phyloP scores from a whole-genome alignment of 495 filamentous ascomycete genomes.

The Amorphotheca resinae region DNA sequence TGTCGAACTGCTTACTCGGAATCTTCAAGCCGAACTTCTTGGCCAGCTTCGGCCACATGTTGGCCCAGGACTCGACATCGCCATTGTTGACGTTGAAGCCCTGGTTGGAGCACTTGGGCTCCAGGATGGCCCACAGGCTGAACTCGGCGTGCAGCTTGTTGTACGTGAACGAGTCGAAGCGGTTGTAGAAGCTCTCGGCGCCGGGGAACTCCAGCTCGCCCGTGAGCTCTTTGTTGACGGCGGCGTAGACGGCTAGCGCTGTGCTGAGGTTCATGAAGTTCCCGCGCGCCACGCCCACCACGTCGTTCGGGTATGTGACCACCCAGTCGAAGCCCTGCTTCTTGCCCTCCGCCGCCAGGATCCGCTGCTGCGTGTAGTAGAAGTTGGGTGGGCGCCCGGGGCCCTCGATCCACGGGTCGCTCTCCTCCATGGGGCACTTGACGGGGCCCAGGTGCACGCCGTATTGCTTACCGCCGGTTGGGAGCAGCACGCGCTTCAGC shows the following conservation, averaged over 20 bases:
- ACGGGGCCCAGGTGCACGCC: not conserved
- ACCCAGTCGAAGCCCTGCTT: not conserved
- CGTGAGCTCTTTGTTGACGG: not conserved
- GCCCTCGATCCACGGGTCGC: not conserved
- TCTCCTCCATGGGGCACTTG: not conserved
- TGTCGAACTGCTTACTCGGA: conserved; percentile 3
- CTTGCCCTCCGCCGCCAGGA: not conserved
- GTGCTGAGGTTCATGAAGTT: not conserved
- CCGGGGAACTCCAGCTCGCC: not conserved
- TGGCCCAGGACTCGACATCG: not conserved
- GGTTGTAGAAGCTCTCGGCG: not conserved
- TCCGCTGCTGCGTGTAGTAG: not conserved
- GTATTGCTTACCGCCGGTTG: not conserved
- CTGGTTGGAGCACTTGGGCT: not conserved
- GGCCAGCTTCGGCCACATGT: not conserved
- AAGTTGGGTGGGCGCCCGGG: not conserved
- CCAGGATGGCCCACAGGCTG: not conserved
- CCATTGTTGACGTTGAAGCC: not conserved
- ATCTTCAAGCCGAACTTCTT: not conserved
- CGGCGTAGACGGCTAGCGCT: not conserved
- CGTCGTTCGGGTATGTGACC: not conserved
- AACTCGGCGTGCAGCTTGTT: not conserved
- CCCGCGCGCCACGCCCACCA: not conserved
- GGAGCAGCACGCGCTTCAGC: not conserved
- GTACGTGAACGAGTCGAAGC: not conserved